These are phyloP conservation scores for Paratinospora sagittata DNA, from an alignment of 164 flowering plant species.

Conservation along the genomic window DNA sequence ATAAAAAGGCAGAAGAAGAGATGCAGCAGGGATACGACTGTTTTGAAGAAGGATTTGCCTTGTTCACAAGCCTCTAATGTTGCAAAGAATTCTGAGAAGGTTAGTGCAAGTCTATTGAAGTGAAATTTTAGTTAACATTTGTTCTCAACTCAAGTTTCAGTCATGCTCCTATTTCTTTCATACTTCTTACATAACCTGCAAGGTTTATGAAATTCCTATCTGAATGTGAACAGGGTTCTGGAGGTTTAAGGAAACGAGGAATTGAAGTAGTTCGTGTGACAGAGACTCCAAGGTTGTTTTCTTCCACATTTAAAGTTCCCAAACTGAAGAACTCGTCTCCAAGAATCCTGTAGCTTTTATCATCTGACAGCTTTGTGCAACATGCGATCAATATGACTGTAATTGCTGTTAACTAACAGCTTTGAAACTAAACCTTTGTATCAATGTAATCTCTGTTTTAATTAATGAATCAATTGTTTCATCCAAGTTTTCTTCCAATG, in stretches of 20 bases:
- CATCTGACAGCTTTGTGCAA: neutral
- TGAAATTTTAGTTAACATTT: neutral
- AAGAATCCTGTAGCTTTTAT: neutral
- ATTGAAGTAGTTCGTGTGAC: constrained; percentile 20
- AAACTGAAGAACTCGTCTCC: constrained; percentile 42
- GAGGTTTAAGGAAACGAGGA: constrained; percentile 45
- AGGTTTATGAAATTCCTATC: neutral
- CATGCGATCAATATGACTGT: neutral
- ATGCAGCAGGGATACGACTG: constrained; percentile 1
- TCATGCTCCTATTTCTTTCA: neutral
- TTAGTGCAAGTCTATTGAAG: neutral
- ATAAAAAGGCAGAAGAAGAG: constrained; percentile 15
- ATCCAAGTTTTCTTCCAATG: neutral
- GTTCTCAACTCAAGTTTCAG: neutral
- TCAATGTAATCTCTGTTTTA: neutral
- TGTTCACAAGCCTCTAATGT: constrained; percentile 15
- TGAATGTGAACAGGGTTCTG: constrained; percentile 29
- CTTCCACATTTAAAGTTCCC: constrained; percentile 62
- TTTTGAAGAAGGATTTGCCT: constrained; percentile 32
- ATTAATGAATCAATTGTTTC: neutral
- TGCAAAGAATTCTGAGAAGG: constrained; percentile 13
- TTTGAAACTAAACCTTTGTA: neutral
- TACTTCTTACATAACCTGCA: neutral
- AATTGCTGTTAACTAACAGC: neutral
- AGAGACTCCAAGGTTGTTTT: constrained; percentile 53